Percentiles rank a stretch among this genome's conserved stretches.
Conservation (phyloP, 495 filamentous ascomycete species). For the Friedmanniomyces simplex region DNA sequence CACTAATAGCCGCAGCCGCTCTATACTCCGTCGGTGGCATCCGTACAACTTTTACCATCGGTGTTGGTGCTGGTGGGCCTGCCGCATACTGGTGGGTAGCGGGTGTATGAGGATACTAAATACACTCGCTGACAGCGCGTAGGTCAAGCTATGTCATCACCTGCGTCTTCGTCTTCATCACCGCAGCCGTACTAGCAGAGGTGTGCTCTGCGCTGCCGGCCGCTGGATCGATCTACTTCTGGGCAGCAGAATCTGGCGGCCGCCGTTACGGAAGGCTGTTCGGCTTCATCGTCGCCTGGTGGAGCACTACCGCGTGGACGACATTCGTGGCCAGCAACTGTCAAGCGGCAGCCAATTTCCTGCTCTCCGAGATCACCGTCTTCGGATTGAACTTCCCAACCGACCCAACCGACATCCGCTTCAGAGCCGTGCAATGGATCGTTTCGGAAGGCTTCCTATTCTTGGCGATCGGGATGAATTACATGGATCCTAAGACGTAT, state of each 20-base stretch:
- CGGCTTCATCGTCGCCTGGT: conserved; percentile 49
- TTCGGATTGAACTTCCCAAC: conserved; percentile 42
- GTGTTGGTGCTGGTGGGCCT: conserved; percentile 47
- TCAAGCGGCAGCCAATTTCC: conserved; percentile 44
- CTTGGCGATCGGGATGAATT: conserved; percentile 25
- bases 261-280: conserved; percentile 42
- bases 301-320: conserved; percentile 51
- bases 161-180: conserved; percentile 47
- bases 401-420: conserved; percentile 39
- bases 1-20: conserved; percentile 33
- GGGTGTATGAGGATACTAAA: neutral
- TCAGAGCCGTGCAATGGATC: conserved; percentile 48
- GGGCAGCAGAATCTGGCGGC: conserved; percentile 47
- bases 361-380: conserved; percentile 47
- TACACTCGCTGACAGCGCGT: neutral
- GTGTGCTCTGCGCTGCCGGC: conserved; percentile 47
- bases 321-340: conserved; percentile 42
- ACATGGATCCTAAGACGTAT: conserved; percentile 27
- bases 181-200: conserved; percentile 46
- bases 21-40: conserved; percentile 49
- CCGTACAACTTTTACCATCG: conserved; percentile 46
- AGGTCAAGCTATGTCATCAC: conserved; percentile 49
- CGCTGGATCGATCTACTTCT: conserved; percentile 47
- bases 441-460: conserved; percentile 39
- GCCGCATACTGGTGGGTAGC: conserved; percentile 41